Percentiles rank a stretch among this genome's conserved stretches.
Evolutionary conservation across 2,329 filamentous ascomycete species (phyloP).

Genomic region (Eutypa lata): DNA sequence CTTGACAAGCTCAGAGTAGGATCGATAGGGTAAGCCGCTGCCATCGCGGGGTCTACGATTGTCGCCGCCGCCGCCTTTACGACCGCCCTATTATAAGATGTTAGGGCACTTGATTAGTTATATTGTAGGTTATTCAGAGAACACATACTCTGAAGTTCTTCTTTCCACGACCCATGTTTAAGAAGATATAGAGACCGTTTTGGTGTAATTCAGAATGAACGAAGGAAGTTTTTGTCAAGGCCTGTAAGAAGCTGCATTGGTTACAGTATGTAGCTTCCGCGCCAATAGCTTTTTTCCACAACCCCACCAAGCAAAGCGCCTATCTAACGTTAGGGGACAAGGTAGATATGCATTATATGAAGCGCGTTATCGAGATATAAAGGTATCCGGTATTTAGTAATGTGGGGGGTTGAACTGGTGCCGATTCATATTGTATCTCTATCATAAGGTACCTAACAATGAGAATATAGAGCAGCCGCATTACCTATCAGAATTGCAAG

Average conservation of each 20-base stretch:
- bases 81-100: conserved; percentile 21
- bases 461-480: too few relatives aligned
- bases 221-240: neutral
- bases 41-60: conserved; percentile 22
- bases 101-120: neutral
- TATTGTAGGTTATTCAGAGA: neutral
- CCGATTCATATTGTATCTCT: too few relatives aligned
- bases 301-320: too few relatives aligned
- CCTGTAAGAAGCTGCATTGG: neutral
- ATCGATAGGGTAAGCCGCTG: conserved; percentile 33
- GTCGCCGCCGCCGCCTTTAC: conserved; percentile 22
- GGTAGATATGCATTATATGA: too few relatives aligned
- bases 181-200: neutral
- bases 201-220: neutral
- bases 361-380: too few relatives aligned
- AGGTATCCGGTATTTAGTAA: too few relatives aligned
- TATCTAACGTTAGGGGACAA: too few relatives aligned
- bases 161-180: neutral
- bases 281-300: too few relatives aligned
- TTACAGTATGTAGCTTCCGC: too few relatives aligned
- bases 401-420: too few relatives aligned
- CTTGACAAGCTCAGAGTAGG: conserved; percentile 65
- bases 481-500: too few relatives aligned
- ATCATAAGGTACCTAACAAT: too few relatives aligned
- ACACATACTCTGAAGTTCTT: neutral